Base-by-base conservation (phyloP, 768 basidiomycete genomes). In the Tulasnella sp. region DNA sequence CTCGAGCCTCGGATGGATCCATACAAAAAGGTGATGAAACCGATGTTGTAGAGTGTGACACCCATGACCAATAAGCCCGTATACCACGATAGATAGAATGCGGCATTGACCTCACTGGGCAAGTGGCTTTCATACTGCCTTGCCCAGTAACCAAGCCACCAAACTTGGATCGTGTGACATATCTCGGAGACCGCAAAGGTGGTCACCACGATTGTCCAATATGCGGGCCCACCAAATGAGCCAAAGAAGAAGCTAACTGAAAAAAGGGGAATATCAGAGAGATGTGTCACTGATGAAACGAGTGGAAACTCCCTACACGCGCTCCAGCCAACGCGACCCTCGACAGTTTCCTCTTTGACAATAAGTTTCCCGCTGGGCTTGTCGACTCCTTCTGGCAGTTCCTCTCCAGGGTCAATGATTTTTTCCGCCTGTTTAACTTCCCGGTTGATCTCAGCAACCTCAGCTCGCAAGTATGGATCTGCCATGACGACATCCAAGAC, bases 261-360 rank as follows among this genome's bases (percentile, higher is more conserved):
- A 26, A 32, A 13, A 17, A 3, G 8, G 17, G 10, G 13, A 24
- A 2, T 27, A 32, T n/a, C n/a, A 52, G 2, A 13, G 19, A 56
- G 3, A 44, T 5, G 9, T 17, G 17, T 27, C 21, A 42, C 29
- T 32, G 32, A 34, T 19, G 4, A 21, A 10, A 1, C 17, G 19
- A 47, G 23, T 29, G 21, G 15, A 7, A 34, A 15, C 41, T 1
- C 68, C 73, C 64, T 60, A 71, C 73, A 63, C 43, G 78, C 72
- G 38, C 71, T 59, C 76, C 78, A 80, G 48, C 78, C 77, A 27
- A 85, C 77, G 61, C 79, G 80, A 0, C 84, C 83, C 53, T 77
- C 74, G 4, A 73, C 76, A 47, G 84, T 75, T 65, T 86, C 85
- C 66, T 86, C 85, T 0, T 77, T 78, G 5, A 82, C 69, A 48